Evolutionary conservation across 495 filamentous ascomycete genomes (phyloP).

Genomic region (Eremomyces bilateralis): DNA sequence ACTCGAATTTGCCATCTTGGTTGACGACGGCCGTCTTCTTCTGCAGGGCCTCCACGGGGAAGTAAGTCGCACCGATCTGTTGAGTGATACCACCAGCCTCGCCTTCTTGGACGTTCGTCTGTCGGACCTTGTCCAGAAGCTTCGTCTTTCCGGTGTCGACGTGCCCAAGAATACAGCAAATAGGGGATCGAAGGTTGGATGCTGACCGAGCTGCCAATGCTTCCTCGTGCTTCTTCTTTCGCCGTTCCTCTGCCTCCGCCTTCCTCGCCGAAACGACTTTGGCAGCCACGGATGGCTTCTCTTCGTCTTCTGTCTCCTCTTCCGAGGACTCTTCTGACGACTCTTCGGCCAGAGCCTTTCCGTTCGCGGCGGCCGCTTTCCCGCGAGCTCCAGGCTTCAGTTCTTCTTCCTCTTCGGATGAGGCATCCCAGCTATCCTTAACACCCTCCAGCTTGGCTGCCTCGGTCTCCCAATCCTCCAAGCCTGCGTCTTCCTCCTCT

Average conservation of each 20-base stretch:
- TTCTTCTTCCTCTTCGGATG: slow-evolving; percentile 53
- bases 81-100: slow-evolving; percentile 99
- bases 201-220: slow-evolving; percentile 79
- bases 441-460: slow-evolving; percentile 57
- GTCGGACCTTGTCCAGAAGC: slow-evolving; percentile 91
- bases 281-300: slow-evolving; percentile 43
- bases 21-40: slow-evolving; percentile 90
- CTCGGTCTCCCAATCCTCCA: slow-evolving; percentile 79
- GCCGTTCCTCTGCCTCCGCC: slow-evolving; percentile 72
- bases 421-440: slow-evolving; percentile 91
- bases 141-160: slow-evolving; percentile 99
- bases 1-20: slow-evolving; percentile 70
- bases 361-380: slow-evolving; percentile 14
- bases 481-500: slow-evolving; percentile 25
- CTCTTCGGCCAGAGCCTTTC: slow-evolving; percentile 21
- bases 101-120: slow-evolving; percentile 97
- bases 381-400: slow-evolving; percentile 19
- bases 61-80: slow-evolving; percentile 99
- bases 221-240: slow-evolving; percentile 74
- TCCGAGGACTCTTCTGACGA: slow-evolving; percentile 37
- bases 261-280: slow-evolving; percentile 52
- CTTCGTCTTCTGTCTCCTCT: slow-evolving; percentile 36
- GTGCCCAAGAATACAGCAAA: slow-evolving; percentile 98
- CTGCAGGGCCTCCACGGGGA: slow-evolving; percentile 82
- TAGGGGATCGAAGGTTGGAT: slow-evolving; percentile 88